These are phyloP conservation scores for Cardamine occulta DNA, from an alignment of 345 rosid species.

Conservation along the genomic window DNA sequence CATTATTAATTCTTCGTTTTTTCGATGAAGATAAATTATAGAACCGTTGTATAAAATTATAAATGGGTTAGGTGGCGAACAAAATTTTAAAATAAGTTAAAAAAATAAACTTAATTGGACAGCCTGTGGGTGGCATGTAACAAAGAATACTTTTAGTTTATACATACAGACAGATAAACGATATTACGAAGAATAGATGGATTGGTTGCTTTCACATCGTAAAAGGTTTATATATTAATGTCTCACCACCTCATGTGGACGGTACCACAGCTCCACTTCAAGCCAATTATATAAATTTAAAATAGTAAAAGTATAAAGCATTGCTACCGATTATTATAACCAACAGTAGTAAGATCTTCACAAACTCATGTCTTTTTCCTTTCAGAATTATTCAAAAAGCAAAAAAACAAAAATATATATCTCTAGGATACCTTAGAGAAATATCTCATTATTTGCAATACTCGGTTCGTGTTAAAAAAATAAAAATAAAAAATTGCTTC, in stretches of 20 bases:
- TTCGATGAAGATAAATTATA: slow-evolving; percentile 8
- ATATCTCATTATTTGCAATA: not conserved
- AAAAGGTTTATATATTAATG: not conserved
- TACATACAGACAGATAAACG: not conserved
- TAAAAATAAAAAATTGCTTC: not conserved
- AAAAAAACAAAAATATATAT: not conserved
- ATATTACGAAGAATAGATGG: not conserved
- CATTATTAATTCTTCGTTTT: not conserved
- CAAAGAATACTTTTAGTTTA: not conserved
- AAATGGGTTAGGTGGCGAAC: slow-evolving; percentile 23
- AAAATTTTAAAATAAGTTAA: not conserved
- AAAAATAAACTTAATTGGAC: not conserved
- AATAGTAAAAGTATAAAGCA: slow-evolving; percentile 11
- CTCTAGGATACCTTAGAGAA: not conserved
- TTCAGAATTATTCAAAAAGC: not conserved
- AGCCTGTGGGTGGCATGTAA: not conserved
- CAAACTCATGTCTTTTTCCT: not conserved
- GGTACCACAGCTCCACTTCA: slow-evolving; percentile 44
- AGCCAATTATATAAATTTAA: slow-evolving; percentile 13
- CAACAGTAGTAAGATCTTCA: slow-evolving; percentile 10
- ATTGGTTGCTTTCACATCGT: slow-evolving; percentile 38
- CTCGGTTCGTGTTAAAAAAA: not conserved
- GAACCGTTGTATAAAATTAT: not conserved
- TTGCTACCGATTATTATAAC: slow-evolving; percentile 28
- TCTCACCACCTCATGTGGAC: slow-evolving; percentile 36